A percentile compares a stretch with the other conserved stretches of the same genome.
These are phyloP conservation scores for Knoxdaviesia capensis DNA, from an alignment of 2,329 filamentous ascomycete species.

Conservation along the genomic window DNA sequence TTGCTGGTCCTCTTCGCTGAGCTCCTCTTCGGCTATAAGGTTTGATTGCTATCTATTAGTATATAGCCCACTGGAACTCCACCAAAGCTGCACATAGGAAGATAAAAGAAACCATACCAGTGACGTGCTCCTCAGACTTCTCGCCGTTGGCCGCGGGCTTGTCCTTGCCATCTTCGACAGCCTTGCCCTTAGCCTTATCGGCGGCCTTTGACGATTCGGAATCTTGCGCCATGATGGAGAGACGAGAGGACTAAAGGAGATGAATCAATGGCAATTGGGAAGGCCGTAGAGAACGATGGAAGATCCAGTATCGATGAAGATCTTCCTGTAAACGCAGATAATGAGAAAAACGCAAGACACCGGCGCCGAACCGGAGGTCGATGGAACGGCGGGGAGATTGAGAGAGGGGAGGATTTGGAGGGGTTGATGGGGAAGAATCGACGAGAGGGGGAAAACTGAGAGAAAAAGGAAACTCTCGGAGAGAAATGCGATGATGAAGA, in stretches of 20 bases:
- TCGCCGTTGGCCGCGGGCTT: constrained; percentile 53
- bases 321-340: too few relatives aligned
- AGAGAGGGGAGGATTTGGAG: constrained; percentile 12
- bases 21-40: constrained; percentile 46
- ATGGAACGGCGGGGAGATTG: too few relatives aligned
- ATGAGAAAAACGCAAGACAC: too few relatives aligned
- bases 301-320: too few relatives aligned
- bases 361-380: too few relatives aligned
- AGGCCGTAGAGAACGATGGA: too few relatives aligned
- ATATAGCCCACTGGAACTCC: background rate
- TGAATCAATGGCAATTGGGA: too few relatives aligned
- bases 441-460: background rate
- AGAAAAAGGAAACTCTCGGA: too few relatives aligned
- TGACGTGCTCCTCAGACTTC: constrained; percentile 50
- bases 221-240: constrained; percentile 68
- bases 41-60: constrained; percentile 1
- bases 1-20: constrained; percentile 95
- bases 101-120: constrained; percentile 16
- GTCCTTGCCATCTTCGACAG: constrained; percentile 47
- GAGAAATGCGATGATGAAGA: too few relatives aligned
- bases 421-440: constrained; percentile 2
- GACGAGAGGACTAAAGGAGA: background rate
- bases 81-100: background rate
- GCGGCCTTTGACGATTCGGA: constrained; percentile 65
- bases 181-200: constrained; percentile 96